Conservation (phyloP, 768 basidiomycete species). For the Coprinopsis cinerea region DNA sequence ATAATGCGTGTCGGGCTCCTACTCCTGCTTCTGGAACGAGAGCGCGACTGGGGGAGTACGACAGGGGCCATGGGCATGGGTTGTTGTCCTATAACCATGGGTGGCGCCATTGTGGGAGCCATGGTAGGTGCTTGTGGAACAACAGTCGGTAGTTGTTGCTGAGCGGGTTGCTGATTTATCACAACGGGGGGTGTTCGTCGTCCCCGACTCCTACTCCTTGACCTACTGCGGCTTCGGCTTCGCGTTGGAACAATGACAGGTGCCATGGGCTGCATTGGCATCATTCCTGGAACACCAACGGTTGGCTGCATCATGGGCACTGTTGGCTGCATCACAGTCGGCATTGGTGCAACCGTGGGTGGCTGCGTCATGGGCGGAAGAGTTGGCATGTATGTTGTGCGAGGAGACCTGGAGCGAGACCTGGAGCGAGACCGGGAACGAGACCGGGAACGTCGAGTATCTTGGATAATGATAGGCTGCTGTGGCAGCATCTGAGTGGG, state of each 20-base stretch:
- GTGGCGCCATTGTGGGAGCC: constrained; percentile 8
- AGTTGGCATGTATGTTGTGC: constrained; percentile 1
- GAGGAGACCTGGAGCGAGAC: constrained; percentile 18
- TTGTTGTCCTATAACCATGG: constrained; percentile 3
- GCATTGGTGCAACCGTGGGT: background rate
- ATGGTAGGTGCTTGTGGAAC: constrained; percentile 4
- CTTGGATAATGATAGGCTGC: constrained; percentile 8
- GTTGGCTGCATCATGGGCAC: constrained; percentile 1
- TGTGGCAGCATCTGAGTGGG: constrained; percentile 2
- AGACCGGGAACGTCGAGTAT: background rate
- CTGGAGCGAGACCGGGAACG: constrained; percentile 19
- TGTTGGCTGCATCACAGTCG: constrained; percentile 6
- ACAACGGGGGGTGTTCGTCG: constrained; percentile 8
- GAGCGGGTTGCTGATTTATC: constrained; percentile 5
- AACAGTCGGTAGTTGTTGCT: constrained; percentile 12
- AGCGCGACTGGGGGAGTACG: constrained; percentile 11
- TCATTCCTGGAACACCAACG: background rate
- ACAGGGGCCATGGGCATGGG: background rate
- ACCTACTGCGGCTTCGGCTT: constrained; percentile 8
- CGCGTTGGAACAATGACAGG: constrained; percentile 9
- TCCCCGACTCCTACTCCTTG: constrained; percentile 13
- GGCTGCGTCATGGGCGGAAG: constrained; percentile 5
- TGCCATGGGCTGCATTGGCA: constrained; percentile 2
- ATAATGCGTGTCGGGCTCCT: background rate
- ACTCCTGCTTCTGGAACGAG: constrained; percentile 12